Conservation (phyloP, 176 grass and related monocot genomes). For the Lolium perenne region DNA sequence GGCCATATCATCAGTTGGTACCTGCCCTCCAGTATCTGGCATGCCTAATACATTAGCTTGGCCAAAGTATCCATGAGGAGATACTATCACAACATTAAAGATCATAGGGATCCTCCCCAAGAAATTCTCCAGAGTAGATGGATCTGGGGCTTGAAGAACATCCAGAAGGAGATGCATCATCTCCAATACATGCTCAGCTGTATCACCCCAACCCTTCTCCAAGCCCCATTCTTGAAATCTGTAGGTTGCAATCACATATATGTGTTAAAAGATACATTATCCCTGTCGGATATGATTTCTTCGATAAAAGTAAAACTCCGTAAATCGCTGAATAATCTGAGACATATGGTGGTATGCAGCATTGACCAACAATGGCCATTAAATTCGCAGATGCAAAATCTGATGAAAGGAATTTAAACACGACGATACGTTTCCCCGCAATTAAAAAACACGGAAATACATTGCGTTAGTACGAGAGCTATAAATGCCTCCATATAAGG, state of each 20-base stretch:
- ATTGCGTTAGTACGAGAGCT: neutral
- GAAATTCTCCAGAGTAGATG: conserved; percentile 86
- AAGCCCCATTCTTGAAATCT: conserved; percentile 99
- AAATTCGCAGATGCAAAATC: conserved; percentile 21
- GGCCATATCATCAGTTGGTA: conserved; percentile 38
- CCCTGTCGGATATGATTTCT: neutral
- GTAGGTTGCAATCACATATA: conserved; percentile 34
- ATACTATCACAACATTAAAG: conserved; percentile 95
- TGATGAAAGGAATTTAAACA: neutral
- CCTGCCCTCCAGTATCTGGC: conserved; percentile 98
- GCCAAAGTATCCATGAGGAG: conserved; percentile 95
- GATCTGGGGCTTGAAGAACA: conserved; percentile 92
- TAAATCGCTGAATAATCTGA: neutral
- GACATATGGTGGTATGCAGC: neutral
- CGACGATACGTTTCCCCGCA: neutral
- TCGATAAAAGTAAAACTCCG: neutral
- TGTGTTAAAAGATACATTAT: conserved; percentile 1
- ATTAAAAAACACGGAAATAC: neutral
- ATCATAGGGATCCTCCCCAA: conserved; percentile 97
- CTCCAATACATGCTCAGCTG: conserved; percentile 78
- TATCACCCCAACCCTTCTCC: conserved; percentile 99
- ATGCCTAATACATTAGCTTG: conserved; percentile 98
- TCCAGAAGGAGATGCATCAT: conserved; percentile 97
- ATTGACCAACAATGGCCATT: neutral
- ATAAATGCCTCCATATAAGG: conserved; percentile 1